phyloP scores from a whole-genome alignment of 306 rosid genomes.

The Hippophae gyantsensis region DNA sequence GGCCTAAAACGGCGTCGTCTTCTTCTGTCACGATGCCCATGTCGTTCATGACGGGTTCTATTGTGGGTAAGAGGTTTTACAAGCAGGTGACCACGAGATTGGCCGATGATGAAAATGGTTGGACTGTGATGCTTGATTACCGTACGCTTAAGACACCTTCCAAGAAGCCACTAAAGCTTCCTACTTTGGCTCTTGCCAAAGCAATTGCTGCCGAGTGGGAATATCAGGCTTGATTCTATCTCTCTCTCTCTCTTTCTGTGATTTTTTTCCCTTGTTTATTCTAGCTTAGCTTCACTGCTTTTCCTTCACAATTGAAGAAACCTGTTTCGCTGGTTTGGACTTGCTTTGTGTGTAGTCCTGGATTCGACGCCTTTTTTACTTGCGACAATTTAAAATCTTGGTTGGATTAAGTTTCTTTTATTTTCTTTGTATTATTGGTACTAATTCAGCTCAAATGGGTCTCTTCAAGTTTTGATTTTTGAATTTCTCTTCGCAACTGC shows the following conservation, averaged over 20 bases:
- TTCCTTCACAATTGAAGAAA: not conserved
- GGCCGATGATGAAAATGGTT: constrained; percentile 75
- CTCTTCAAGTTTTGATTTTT: too few species aligned
- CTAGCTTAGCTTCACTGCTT: constrained; percentile 2
- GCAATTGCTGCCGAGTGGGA: constrained; percentile 95
- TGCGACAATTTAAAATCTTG: too few species aligned
- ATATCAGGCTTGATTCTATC: constrained; percentile 46
- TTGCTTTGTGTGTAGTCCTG: too few species aligned
- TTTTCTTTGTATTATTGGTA: too few species aligned
- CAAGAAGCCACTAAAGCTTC: constrained; percentile 81
- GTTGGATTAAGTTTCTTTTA: too few species aligned
- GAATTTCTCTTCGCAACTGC: too few species aligned
- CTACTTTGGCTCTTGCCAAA: constrained; percentile 59
- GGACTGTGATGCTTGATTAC: constrained; percentile 89
- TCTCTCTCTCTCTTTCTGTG: too few species aligned
- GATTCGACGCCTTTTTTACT: too few species aligned
- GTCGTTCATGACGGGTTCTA: constrained; percentile 87
- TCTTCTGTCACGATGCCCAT: constrained; percentile 82
- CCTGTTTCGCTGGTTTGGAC: too few species aligned
- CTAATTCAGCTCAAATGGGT: too few species aligned
- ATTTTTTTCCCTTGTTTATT: not conserved
- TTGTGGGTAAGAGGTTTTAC: constrained; percentile 88
- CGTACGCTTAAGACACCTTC: constrained; percentile 79
- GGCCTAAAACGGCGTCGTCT: constrained; percentile 18
- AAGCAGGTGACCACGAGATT: constrained; percentile 47